Evolutionary conservation across 805 yeast genomes (phyloP), one percentile per base, ranked within the genome.

Genomic region (Ogataea dorogensis): DNA sequence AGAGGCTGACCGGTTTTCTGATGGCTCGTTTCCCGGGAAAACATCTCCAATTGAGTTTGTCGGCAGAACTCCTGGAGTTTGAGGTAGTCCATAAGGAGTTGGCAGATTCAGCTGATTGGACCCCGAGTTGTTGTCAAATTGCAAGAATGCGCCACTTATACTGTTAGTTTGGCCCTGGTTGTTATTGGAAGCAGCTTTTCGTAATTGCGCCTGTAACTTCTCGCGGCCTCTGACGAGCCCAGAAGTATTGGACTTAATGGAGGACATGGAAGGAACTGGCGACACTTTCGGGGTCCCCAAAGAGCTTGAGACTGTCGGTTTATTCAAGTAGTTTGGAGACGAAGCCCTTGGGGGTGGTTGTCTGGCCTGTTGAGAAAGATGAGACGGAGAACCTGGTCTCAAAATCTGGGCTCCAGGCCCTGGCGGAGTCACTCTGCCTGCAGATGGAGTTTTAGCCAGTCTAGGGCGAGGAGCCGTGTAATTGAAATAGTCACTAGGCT

Each of bases 391-490:
- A 5, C 31, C 29, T 5, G 42, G 38, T n/a, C 40, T 36, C 3
- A 33, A 17, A 14, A 35, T 30, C n/a, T 24, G 26, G 13, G 43
- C 32, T 12, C 35, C 33, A 5, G 23, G 36, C 19, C 36, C 31
- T 11, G 41, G 42, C 13, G 27, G 13, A 9, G 33, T 35, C 9
- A 20, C 18, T 12, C 17, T 36, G 9, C 44, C 40, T 5, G 31
- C 21, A 5, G 53, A 49, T 5, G 27, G 7, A 6, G 38, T 21
- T 8, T 35, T 43, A 4, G 49, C 42, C 1, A 52, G 22, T 8
- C 36, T 32, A 11, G 58, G 58, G 28, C 57, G 37, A 19, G 58
- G 56, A 7, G 57, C 59, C n/a, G 45, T 43, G 31, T 50, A 53
- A 24, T 45, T 53, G 47, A 56, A 56, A 33, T 56, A 56, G 28